Base-by-base conservation (phyloP, 2,329 filamentous ascomycete genomes). In the Sporothrix luriei region DNA sequence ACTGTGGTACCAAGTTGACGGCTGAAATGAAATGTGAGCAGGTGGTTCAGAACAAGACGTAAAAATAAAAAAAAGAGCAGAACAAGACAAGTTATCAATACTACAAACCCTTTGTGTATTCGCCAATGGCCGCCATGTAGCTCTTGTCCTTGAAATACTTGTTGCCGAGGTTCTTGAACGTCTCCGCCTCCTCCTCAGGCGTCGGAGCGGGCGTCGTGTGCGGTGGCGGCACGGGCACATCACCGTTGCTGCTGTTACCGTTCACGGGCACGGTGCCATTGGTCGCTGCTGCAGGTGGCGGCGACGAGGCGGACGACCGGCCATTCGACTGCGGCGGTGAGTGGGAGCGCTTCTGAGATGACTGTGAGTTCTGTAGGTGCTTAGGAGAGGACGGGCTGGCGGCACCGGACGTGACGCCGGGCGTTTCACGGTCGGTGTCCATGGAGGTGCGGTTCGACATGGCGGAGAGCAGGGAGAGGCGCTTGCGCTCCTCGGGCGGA, bases 71-170 rank as follows among this genome's bases (percentile, higher is more conserved):
- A 29, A 6, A 26, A 43, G 24, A 24, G 7, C 21, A 61, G 5
- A 40, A 55, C 10, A 52, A 51, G 46, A 70, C 61, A 69, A 71
- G 78, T 78, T 84, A 97, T 93, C 94, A 87, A 97, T 74, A 91
- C 11, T 92, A 79, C 78, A 78, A 84, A 97, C 94, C 94, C 87
- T 97, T 97, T 75, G 91, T 92, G 80, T 98, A 99, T 80, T 97
- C 93, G 74, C 91, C 87, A 78, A 98, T 94, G 29, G 95, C 94
- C 77, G 91, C 90, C 71, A 85, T 82, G 79, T 94, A 99, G 77
- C 97, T 92, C 78, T 91, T 92, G 73, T 94, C 92, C 83, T 97
- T 98, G 87, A 97, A 99, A 77, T 92, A 94, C 77, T 95, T 95
- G 83, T 99, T 99, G 71, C 95, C 95, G 2, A 92, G 88, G 75